phyloP scores from a whole-genome alignment of 2,329 filamentous ascomycete genomes.

The Teratosphaeria nubilosa region DNA sequence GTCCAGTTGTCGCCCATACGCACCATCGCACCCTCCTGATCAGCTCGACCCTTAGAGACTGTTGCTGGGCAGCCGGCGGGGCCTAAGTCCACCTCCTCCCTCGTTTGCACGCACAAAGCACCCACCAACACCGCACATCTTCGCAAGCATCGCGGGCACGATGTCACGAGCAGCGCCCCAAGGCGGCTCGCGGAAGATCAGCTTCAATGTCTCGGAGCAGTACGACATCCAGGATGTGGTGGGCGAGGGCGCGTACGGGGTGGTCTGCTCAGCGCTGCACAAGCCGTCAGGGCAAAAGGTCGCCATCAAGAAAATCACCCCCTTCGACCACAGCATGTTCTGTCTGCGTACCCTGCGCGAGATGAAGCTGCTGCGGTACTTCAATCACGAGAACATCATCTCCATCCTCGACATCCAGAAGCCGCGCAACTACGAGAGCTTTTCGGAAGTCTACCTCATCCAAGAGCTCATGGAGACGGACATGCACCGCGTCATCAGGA shows the following conservation, averaged over 20 bases:
- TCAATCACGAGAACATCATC: conserved; percentile 99
- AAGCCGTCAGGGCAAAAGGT: conserved; percentile 98
- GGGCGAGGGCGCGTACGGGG: conserved; percentile 94
- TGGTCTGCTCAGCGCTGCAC: conserved; percentile 95
- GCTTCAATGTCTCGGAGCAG: conserved; percentile 98
- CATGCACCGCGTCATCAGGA: conserved; percentile 98
- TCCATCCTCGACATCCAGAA: conserved; percentile 99
- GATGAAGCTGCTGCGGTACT: conserved; percentile 98
- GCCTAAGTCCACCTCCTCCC: not conserved
- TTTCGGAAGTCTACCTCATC: conserved; percentile 97
- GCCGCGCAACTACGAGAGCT: conserved; percentile 87
- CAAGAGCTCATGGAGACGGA: conserved; percentile 99
- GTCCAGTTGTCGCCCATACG: not conserved
- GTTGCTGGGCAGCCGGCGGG: not conserved
- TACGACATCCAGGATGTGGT: conserved; percentile 99
- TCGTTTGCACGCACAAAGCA: not conserved
- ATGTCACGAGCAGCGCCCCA: conserved; percentile 14
- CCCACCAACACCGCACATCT: not conserved
- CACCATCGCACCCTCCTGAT: not conserved
- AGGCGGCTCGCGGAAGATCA: conserved; percentile 75
- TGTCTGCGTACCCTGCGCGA: conserved; percentile 80
- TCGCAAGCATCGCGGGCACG: not conserved
- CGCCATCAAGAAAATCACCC: conserved; percentile 99
- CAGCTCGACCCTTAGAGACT: not conserved
- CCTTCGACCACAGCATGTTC: conserved; percentile 92